These are phyloP conservation scores for Zygotorulaspora mrakii DNA, from an alignment of 1,139 yeast genomes.

Conservation along the genomic window DNA sequence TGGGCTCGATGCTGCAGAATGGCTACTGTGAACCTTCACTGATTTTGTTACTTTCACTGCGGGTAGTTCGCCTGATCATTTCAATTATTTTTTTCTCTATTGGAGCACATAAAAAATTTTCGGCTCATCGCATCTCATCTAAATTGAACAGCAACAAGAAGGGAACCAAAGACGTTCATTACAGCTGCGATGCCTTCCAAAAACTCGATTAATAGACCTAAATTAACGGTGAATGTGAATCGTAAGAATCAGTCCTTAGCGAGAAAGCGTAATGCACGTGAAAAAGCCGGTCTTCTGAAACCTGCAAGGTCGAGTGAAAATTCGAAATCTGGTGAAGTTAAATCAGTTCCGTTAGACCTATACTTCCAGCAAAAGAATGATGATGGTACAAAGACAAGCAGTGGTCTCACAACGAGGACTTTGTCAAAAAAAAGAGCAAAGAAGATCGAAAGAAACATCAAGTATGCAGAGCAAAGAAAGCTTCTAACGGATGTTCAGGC, in stretches of 20 bases:
- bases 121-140: slow-evolving; percentile 13
- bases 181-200: slow-evolving; percentile 60
- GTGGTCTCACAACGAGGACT: slow-evolving; percentile 50
- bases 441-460: slow-evolving; percentile 76
- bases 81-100: no score
- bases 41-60: no score
- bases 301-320: slow-evolving; percentile 46
- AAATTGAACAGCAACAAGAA: slow-evolving; percentile 8
- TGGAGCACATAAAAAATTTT: slow-evolving; percentile 10
- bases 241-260: slow-evolving; percentile 54
- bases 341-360: slow-evolving; percentile 63
- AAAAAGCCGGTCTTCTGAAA: slow-evolving; percentile 41
- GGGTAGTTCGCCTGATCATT: no score
- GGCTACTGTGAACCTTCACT: no score
- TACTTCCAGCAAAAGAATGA: slow-evolving; percentile 43
- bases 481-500: slow-evolving; percentile 48
- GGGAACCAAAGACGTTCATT: not conserved
- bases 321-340: slow-evolving; percentile 46
- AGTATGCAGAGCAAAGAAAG: slow-evolving; percentile 59
- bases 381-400: slow-evolving; percentile 12
- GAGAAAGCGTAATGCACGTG: slow-evolving; percentile 55
- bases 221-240: slow-evolving; percentile 53
- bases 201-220: slow-evolving; percentile 78
- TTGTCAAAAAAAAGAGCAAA: slow-evolving; percentile 77
- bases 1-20: no score